Evolutionary conservation across 2,329 filamentous ascomycete genomes (phyloP).

Genomic region (Colletotrichum sp.): DNA sequence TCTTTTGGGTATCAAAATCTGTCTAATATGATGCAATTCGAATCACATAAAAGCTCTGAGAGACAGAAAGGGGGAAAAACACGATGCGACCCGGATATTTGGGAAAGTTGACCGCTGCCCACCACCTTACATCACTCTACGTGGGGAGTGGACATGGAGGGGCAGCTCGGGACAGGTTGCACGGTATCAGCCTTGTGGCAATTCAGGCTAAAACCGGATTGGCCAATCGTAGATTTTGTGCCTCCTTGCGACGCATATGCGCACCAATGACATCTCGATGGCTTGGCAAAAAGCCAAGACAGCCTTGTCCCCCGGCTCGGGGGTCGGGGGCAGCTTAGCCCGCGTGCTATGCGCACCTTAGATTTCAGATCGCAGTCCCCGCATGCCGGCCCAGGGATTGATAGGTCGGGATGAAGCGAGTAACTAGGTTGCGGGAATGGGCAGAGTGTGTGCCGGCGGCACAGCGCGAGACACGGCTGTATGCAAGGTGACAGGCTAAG

Average conservation of each 20-base stretch:
- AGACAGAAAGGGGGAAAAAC: neutral
- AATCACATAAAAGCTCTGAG: neutral
- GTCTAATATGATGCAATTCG: neutral
- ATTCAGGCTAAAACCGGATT: slow-evolving; percentile 17
- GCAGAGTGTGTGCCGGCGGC: neutral
- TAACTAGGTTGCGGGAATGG: neutral
- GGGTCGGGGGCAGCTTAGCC: slow-evolving; percentile 12
- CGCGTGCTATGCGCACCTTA: neutral
- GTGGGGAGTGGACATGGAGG: slow-evolving; percentile 18
- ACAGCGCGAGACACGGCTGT: neutral
- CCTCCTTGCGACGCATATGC: neutral
- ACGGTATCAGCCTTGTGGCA: slow-evolving; percentile 15
- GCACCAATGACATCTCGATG: slow-evolving; percentile 13
- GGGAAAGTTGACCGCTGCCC: slow-evolving; percentile 4
- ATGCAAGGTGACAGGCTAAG: neutral
- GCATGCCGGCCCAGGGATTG: neutral
- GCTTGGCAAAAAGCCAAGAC: slow-evolving; percentile 9
- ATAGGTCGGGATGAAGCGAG: neutral
- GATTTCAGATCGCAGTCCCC: neutral
- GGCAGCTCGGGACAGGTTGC: slow-evolving; percentile 15
- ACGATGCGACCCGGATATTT: neutral
- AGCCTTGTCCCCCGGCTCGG: slow-evolving; percentile 16
- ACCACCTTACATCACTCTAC: slow-evolving; percentile 15
- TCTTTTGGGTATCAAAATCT: neutral
- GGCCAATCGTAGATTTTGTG: slow-evolving; percentile 3